Conservation (phyloP, 805 yeast genomes). For the Cyberlindnera petersonii region DNA sequence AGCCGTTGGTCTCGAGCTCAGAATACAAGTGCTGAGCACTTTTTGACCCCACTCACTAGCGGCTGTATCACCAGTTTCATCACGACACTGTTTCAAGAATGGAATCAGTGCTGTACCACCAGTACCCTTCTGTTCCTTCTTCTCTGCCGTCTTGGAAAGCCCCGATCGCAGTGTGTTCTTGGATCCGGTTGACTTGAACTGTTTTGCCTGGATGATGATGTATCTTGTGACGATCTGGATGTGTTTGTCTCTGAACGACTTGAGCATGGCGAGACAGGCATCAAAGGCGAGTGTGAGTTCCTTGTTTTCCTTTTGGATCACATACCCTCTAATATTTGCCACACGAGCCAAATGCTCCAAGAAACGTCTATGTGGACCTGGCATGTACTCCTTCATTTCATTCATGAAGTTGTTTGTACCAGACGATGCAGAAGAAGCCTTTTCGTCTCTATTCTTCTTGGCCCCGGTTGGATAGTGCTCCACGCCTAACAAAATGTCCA, state of each 20-base stretch:
- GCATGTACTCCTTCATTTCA: conserved; percentile 90
- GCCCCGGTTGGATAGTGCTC: conserved; percentile 79
- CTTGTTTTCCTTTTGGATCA: conserved; percentile 42
- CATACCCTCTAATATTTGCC: conserved; percentile 63
- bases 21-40: conserved; percentile 50
- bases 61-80: conserved; percentile 91
- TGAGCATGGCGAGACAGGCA: conserved; percentile 84
- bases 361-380: conserved; percentile 76
- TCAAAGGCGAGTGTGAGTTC: conserved; percentile 74
- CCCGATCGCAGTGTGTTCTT: conserved; percentile 61
- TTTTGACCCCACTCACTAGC: conserved; percentile 91
- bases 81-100: conserved; percentile 91
- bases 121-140: conserved; percentile 70
- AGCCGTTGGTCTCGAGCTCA: conserved; percentile 24
- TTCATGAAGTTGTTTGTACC: conserved; percentile 54
- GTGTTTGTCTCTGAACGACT: conserved; percentile 86
- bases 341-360: conserved; percentile 54
- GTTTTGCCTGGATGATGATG: conserved; percentile 73
- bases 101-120: conserved; percentile 93
- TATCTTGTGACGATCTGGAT: conserved; percentile 90
- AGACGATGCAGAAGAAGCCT: conserved; percentile 27
- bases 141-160: conserved; percentile 44
- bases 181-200: conserved; percentile 49
- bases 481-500: conserved; percentile 73
- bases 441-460: conserved; percentile 27